A percentile compares a stretch with the other conserved stretches of the same genome.
Conservation (phyloP, 805 yeast genomes). For the Limtongia smithiae region DNA sequence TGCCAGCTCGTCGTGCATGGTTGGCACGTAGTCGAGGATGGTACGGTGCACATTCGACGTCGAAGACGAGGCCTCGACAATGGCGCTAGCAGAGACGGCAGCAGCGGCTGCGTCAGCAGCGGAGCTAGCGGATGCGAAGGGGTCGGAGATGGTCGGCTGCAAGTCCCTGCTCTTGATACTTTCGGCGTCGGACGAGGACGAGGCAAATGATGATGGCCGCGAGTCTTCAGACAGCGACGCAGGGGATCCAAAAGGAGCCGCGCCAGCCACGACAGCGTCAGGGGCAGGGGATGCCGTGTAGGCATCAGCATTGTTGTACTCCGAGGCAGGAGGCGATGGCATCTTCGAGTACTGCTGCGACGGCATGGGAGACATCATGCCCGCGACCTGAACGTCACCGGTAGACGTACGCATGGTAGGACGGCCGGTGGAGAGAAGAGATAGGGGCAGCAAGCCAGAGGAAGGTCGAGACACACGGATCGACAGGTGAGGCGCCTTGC, state of each 20-base stretch:
- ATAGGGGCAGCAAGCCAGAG: constrained; percentile 25
- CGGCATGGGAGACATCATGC: neutral
- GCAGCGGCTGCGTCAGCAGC: constrained; percentile 3
- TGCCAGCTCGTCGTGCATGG: constrained; percentile 32
- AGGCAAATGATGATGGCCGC: neutral
- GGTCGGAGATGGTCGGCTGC: constrained; percentile 11
- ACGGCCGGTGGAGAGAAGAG: constrained; percentile 24
- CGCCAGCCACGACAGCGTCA: constrained; percentile 3
- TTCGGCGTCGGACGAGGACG: constrained; percentile 7
- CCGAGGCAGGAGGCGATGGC: constrained; percentile 5
- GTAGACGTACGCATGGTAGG: constrained; percentile 20
- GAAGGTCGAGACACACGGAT: constrained; percentile 23
- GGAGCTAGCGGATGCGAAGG: constrained; percentile 10
- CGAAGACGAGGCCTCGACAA: constrained; percentile 13
- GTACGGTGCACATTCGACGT: constrained; percentile 30
- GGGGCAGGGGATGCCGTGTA: constrained; percentile 2
- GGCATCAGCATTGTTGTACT: neutral
- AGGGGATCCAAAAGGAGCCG: too few relatives aligned
- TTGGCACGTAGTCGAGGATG: constrained; percentile 28
- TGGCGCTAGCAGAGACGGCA: neutral
- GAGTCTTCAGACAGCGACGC: constrained; percentile 9
- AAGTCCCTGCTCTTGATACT: too few relatives aligned
- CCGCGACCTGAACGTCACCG: constrained; percentile 15
- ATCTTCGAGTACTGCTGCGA: neutral
- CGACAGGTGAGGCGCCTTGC: constrained; percentile 25